Percentiles rank a stretch among this genome's conserved stretches.
Evolutionary conservation across 2,329 filamentous ascomycete species (phyloP).

Genomic region (Catunica adiposa): DNA sequence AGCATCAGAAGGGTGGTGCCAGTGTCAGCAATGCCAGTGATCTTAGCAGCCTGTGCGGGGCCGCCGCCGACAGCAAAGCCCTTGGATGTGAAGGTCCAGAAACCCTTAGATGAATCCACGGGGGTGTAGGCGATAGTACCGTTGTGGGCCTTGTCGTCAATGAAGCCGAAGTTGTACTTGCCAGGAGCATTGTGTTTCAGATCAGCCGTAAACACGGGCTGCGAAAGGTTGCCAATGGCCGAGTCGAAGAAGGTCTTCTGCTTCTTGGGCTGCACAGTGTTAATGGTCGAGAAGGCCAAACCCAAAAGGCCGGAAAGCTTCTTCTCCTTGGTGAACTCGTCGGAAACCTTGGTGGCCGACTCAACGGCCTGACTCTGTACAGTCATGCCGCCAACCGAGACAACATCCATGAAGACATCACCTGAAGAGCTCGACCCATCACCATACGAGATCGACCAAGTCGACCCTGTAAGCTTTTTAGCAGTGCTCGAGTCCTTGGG

Average conservation of each 20-base stretch:
- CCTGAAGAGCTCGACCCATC: constrained; percentile 28
- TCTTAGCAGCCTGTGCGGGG: constrained; percentile 21
- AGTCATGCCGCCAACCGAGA: constrained; percentile 26
- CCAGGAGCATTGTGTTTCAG: constrained; percentile 6
- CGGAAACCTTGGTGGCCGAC: constrained; percentile 25
- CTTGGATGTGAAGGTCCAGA: constrained; percentile 39
- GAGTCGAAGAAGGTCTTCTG: constrained; percentile 30
- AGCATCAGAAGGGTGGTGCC: constrained; percentile 49
- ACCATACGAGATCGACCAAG: constrained; percentile 28
- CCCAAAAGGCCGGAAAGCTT: constrained; percentile 26
- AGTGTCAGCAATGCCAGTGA: constrained; percentile 36
- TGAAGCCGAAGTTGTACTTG: constrained; percentile 22
- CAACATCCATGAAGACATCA: constrained; percentile 27
- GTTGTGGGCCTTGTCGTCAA: constrained; percentile 39
- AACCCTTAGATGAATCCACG: constrained; percentile 40
- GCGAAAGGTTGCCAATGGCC: not conserved
- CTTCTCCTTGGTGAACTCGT: constrained; percentile 23
- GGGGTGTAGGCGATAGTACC: constrained; percentile 39
- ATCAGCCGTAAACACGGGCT: constrained; percentile 6
- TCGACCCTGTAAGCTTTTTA: constrained; percentile 22
- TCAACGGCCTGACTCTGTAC: constrained; percentile 28
- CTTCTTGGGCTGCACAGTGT: constrained; percentile 25
- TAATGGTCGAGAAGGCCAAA: constrained; percentile 27
- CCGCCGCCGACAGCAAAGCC: constrained; percentile 17
- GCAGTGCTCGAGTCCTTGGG: constrained; percentile 25